Conservation (phyloP, 441 rosid genomes). For the Corymbia calophylla region DNA sequence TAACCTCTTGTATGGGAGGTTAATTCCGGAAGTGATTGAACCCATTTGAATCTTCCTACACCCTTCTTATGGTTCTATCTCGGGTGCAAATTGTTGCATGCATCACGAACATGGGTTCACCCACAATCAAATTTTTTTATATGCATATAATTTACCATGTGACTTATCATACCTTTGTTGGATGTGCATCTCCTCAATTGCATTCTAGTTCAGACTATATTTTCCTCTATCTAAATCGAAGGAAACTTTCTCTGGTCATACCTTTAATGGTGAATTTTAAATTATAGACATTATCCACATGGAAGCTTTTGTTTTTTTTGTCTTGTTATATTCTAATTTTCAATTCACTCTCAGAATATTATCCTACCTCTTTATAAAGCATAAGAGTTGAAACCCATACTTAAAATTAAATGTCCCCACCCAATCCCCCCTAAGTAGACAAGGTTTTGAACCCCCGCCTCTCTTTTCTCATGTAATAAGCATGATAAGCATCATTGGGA, state of each 20-base stretch:
- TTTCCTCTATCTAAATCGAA: background rate
- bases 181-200: background rate
- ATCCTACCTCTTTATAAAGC: no score
- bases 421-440: no score
- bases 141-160: background rate
- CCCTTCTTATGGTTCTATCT: background rate
- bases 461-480: no score
- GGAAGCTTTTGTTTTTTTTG: no score
- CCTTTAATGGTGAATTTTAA: background rate
- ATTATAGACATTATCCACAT: background rate
- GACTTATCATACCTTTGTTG: background rate
- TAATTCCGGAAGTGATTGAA: background rate
- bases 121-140: background rate
- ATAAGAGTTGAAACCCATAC: no score
- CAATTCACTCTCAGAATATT: no score
- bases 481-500: no score
- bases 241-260: background rate
- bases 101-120: background rate
- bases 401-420: no score
- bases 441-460: no score
- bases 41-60: background rate
- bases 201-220: background rate
- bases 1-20: background rate
- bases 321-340: no score
- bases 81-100: background rate